These are phyloP conservation scores for Cordyceps fumosorosea DNA, from an alignment of 2,329 filamentous ascomycete genomes.

Conservation along the genomic window DNA sequence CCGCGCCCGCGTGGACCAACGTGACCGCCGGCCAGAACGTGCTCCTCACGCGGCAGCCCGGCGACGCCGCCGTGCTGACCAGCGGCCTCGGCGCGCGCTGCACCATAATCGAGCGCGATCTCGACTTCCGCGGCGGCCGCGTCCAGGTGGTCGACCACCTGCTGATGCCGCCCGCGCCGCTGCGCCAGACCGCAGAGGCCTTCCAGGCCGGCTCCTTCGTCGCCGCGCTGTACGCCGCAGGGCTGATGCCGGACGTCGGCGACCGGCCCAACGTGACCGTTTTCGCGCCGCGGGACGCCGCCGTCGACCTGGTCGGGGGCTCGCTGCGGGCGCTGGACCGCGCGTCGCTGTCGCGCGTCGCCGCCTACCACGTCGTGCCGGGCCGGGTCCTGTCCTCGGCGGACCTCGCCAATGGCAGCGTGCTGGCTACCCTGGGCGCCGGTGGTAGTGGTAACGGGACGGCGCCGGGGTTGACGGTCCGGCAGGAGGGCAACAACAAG, in stretches of 20 bases:
- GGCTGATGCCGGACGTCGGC: slow-evolving; percentile 35
- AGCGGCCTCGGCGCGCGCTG: slow-evolving; percentile 41
- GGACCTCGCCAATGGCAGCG: slow-evolving; percentile 26
- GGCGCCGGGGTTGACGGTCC: slow-evolving; percentile 29
- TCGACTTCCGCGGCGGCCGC: slow-evolving; percentile 41
- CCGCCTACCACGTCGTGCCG: slow-evolving; percentile 61
- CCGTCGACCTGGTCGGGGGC: slow-evolving; percentile 51
- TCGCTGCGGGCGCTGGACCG: slow-evolving; percentile 28
- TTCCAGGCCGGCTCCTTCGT: slow-evolving; percentile 37
- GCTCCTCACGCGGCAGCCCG: slow-evolving; percentile 37
- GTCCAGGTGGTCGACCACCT: slow-evolving; percentile 48
- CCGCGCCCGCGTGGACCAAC: slow-evolving; percentile 35
- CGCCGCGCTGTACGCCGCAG: slow-evolving; percentile 25
- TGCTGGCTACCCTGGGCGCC: slow-evolving; percentile 29
- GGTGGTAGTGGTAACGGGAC: background rate
- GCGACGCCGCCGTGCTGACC: slow-evolving; percentile 39
- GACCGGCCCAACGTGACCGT: slow-evolving; percentile 46
- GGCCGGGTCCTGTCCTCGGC: slow-evolving; percentile 46
- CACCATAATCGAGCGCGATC: slow-evolving; percentile 36
- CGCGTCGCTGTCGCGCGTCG: slow-evolving; percentile 42
- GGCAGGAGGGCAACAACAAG: slow-evolving; percentile 36
- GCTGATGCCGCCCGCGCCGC: slow-evolving; percentile 39
- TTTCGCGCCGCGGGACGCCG: slow-evolving; percentile 56
- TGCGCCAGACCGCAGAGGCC: slow-evolving; percentile 44
- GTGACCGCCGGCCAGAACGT: slow-evolving; percentile 45